These are phyloP conservation scores for Coemansia sp. DNA, from an alignment of 192 early-diverging fungal genomes.

Conservation along the genomic window DNA sequence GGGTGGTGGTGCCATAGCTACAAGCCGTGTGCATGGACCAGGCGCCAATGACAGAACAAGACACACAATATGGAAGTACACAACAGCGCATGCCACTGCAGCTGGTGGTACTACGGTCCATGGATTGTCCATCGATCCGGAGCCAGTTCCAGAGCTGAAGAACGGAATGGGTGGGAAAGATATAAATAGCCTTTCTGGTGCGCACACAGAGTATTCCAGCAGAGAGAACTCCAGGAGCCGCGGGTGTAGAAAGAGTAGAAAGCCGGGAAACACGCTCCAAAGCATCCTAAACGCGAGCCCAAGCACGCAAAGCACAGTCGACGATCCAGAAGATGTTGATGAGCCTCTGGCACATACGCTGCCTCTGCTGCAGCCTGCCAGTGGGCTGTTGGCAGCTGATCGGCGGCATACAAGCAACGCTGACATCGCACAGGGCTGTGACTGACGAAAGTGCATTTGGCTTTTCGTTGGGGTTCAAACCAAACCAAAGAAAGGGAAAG, in stretches of 20 bases:
- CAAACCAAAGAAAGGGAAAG: too few relatives aligned
- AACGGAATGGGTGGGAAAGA: neutral
- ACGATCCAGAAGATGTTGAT: slow-evolving; percentile 21
- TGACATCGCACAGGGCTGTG: neutral
- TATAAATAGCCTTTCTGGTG: neutral
- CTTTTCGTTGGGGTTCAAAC: too few relatives aligned
- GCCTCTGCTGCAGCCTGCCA: neutral
- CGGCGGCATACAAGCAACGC: neutral
- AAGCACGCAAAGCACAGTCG: neutral
- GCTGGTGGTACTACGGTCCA: neutral
- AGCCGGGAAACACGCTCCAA: slow-evolving; percentile 25
- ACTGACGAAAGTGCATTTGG: too few relatives aligned
- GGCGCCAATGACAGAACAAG: slow-evolving; percentile 4
- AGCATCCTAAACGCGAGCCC: slow-evolving; percentile 23
- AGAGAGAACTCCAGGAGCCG: neutral
- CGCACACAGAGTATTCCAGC: too few relatives aligned
- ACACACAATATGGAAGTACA: slow-evolving; percentile 18
- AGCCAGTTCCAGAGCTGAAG: neutral
- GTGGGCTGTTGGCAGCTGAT: neutral
- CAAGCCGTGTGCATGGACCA: neutral
- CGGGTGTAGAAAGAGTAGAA: neutral
- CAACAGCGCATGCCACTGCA: neutral
- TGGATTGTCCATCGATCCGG: neutral
- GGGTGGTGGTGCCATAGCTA: neutral
- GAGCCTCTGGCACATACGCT: slow-evolving; percentile 30